Conservation (phyloP, 2,329 filamentous ascomycete species). For the Epichloe elymi region DNA sequence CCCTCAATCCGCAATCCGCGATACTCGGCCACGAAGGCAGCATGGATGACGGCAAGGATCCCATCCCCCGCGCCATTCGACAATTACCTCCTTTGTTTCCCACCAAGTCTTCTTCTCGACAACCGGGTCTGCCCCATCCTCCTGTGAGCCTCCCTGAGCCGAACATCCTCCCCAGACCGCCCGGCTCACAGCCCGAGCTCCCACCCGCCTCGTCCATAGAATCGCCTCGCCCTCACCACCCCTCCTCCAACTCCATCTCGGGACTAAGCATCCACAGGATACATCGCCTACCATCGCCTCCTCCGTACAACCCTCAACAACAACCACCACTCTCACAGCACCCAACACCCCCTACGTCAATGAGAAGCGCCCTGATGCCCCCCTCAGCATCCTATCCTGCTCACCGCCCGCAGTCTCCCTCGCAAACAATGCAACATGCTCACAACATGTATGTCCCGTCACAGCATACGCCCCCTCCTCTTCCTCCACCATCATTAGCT, state of each 20-base stretch:
- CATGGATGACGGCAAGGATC: constrained; percentile 35
- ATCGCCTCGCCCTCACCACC: constrained; percentile 4
- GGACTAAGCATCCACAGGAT: neutral
- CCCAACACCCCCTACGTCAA: constrained; percentile 8
- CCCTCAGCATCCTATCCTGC: constrained; percentile 11
- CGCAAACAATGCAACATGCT: constrained; percentile 4
- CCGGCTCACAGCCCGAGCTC: constrained; percentile 12
- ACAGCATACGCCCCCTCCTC: constrained; percentile 6
- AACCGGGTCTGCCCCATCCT: neutral
- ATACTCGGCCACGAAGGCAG: constrained; percentile 29
- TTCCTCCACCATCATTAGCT: constrained; percentile 4
- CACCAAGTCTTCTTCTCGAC: neutral
- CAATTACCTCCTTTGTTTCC: constrained; percentile 7
- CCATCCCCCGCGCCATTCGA: constrained; percentile 14
- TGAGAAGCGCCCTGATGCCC: constrained; percentile 8
- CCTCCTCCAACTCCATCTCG: neutral
- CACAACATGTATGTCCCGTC: constrained; percentile 5
- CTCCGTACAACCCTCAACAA: constrained; percentile 5
- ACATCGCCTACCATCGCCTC: constrained; percentile 4
- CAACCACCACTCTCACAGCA: constrained; percentile 2
- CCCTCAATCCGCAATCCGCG: constrained; percentile 27
- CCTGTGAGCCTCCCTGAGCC: constrained; percentile 8
- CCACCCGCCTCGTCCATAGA: constrained; percentile 7
- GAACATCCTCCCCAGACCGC: constrained; percentile 10
- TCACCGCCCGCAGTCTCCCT: constrained; percentile 8